Base-by-base conservation (phyloP, 495 filamentous ascomycete genomes). In the Xylaria palmicola region DNA sequence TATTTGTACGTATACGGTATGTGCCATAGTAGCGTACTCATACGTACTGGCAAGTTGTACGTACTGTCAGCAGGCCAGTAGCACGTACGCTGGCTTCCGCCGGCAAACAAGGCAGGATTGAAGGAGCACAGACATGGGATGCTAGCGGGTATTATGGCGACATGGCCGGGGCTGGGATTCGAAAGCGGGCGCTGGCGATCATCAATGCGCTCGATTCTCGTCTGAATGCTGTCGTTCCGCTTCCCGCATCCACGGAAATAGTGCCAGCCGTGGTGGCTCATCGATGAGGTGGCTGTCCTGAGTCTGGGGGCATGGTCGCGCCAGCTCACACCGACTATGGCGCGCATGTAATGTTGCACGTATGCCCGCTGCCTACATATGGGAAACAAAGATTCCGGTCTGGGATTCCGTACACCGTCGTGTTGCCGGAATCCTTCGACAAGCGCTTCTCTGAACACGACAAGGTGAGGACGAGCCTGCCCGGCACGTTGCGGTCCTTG, bases 191-290 rank as follows among this genome's bases (percentile, higher is more conserved):
- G 37, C 27, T 17, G 39, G 53, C 34, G 39, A 44, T 40, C 53
- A 44, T 56, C 39, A 56, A 56, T 56, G 39, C 53, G 39, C 24
- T 44, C 37, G 15, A 17, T 20, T 17, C 20, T 17, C 43, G 24
- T 49, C 29, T 49, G 44, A 44, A 49, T n/a, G 43, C 41, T 17
- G 26, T 34, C 17, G 19, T 37, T 10, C 29, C 49, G 49, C 19
- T 39, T 58, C 24, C 55, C 55, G 55, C 41, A 48, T 48, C 43
- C 55, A 58, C 55, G 55, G 55, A 49, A 48, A 58, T 47, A 43
- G 47, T 26, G 59, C 50, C 40, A 55, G 40, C 50, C 50, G 59
- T 48, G 49, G 39, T 55, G 50, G 40, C 40, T 61, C 24, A 22
- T 40, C 22, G 29, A 30, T 39, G 43, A 36, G 20, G 32, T 26